Conservation (phyloP, 139 green algal species). For the Chlamydomonas urium region DNA sequence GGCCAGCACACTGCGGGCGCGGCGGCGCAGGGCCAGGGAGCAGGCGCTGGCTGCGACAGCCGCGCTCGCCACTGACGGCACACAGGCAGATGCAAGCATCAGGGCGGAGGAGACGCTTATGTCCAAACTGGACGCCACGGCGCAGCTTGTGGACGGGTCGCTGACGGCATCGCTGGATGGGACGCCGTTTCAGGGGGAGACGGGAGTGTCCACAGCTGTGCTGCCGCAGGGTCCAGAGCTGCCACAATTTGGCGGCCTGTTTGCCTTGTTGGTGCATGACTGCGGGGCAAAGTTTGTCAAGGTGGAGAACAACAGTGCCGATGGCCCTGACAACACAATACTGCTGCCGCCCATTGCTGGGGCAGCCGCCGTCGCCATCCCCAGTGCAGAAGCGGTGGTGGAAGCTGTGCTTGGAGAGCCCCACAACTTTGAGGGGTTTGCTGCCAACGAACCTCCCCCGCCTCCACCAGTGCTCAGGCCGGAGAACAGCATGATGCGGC, state of each 20-base stretch:
- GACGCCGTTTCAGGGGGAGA: neutral
- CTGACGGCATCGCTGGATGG: no score
- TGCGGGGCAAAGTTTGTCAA: neutral
- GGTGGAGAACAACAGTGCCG: no score
- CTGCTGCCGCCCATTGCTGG: no score
- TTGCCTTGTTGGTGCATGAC: neutral
- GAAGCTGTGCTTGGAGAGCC: neutral
- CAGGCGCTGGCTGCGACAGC: neutral
- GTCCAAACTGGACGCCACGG: no score
- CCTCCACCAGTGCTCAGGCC: no score
- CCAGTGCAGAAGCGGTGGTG: neutral
- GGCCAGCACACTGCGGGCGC: conserved; percentile 2
- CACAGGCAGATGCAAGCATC: no score
- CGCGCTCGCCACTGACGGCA: neutral
- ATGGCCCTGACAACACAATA: no score
- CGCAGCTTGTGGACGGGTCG: neutral
- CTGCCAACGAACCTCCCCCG: no score
- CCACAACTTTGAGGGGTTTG: conserved; percentile 21
- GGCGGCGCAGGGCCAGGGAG: neutral
- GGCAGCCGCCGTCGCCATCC: neutral
- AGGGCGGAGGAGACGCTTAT: no score
- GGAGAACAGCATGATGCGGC: no score
- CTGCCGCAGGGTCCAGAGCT: neutral
- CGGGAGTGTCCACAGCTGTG: no score
- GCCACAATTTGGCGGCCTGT: neutral